Percentiles rank a stretch among this genome's conserved stretches.
Conservation (phyloP, 805 yeast genomes). For the Ogataea dorogensis region DNA sequence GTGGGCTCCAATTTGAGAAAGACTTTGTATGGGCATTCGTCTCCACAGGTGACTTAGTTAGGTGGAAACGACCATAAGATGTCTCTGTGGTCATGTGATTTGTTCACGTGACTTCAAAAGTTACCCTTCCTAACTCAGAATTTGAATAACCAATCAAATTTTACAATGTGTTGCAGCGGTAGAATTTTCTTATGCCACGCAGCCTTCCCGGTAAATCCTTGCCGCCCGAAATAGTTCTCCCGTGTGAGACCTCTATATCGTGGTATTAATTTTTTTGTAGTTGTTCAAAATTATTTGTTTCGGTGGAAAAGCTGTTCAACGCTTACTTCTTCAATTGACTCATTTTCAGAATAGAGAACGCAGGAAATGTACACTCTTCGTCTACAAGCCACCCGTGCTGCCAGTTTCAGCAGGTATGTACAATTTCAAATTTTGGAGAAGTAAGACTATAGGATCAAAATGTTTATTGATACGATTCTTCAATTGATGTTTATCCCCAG, state of each 20-base stretch:
- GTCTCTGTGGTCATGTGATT: not conserved
- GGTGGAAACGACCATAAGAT: constrained; percentile 43
- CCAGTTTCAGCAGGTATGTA: constrained; percentile 49
- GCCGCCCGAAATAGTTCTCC: not conserved
- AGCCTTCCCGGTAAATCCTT: constrained; percentile 7
- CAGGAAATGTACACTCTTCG: constrained; percentile 53
- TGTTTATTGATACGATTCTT: too few species aligned
- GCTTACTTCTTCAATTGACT: constrained; percentile 2
- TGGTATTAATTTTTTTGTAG: constrained; percentile 2
- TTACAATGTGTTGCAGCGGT: not conserved
- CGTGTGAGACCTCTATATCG: not conserved
- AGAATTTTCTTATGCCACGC: not conserved
- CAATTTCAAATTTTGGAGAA: not conserved
- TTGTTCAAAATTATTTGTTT: constrained; percentile 6
- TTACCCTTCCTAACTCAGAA: constrained; percentile 8
- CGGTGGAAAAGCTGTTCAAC: not conserved
- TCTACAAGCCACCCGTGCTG: constrained; percentile 48
- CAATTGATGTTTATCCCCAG: too few species aligned
- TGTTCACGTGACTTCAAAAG: not conserved
- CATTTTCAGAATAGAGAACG: constrained; percentile 1
- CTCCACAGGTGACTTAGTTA: constrained; percentile 37
- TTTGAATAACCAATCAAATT: constrained; percentile 11
- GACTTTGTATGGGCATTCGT: constrained; percentile 38
- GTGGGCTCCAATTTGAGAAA: constrained; percentile 32
- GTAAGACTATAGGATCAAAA: too few species aligned